A percentile compares a stretch with the other conserved stretches of the same genome.
Evolutionary conservation across 257 asterid species (phyloP).

Genomic region (Petunia secreta): DNA sequence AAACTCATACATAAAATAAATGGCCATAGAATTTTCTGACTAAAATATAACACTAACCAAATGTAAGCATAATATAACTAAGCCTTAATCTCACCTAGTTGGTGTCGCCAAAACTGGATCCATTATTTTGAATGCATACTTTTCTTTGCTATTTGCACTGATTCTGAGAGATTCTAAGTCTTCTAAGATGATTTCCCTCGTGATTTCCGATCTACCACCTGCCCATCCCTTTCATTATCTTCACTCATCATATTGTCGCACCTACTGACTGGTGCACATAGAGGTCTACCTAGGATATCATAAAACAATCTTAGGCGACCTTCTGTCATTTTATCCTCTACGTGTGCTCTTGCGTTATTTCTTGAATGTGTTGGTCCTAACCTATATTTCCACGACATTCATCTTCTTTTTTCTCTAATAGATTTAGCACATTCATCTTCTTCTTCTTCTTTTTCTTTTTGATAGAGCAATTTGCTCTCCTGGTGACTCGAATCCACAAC

Average conservation of each 20-base stretch:
- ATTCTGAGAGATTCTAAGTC: not conserved
- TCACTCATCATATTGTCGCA: not conserved
- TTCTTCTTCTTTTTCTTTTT: no score
- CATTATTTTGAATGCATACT: not conserved
- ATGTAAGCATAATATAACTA: not conserved
- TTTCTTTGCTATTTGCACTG: constrained; percentile 15
- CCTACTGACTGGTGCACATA: constrained; percentile 11
- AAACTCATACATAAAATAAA: not conserved
- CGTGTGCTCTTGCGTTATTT: not conserved
- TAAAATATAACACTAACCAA: not conserved
- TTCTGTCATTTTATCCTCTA: constrained; percentile 21
- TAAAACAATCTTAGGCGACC: not conserved
- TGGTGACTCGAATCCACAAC: no score
- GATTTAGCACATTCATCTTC: no score
- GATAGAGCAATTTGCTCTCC: no score
- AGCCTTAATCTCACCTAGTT: not conserved
- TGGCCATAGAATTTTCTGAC: not conserved
- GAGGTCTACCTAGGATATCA: not conserved
- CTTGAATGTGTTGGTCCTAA: not conserved
- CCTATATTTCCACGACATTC: not conserved
- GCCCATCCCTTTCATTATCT: not conserved
- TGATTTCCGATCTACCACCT: not conserved
- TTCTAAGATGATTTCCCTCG: not conserved
- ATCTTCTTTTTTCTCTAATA: not conserved
- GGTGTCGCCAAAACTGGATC: constrained; percentile 17